A percentile compares a stretch with the other conserved stretches of the same genome.
Evolutionary conservation across 2,329 filamentous ascomycete species (phyloP).

Genomic region (Pseudopithomyces maydicus): DNA sequence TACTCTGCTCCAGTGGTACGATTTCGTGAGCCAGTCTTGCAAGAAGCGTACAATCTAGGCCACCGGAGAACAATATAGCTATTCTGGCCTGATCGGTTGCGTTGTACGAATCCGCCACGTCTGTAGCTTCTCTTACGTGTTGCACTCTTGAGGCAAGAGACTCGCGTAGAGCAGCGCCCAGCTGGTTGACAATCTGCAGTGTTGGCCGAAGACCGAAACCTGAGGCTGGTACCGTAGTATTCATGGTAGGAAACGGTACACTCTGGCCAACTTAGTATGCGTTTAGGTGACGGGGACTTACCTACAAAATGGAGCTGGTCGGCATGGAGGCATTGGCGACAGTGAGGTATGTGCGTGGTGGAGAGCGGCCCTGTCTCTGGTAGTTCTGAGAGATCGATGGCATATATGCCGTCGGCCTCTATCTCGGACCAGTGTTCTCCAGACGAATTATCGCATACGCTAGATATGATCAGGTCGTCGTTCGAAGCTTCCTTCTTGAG

Average conservation of each 20-base stretch:
- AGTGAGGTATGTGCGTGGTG: conserved; percentile 29
- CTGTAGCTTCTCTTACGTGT: conserved; percentile 34
- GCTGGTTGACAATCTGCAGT: conserved; percentile 56
- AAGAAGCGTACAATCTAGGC: conserved; percentile 88
- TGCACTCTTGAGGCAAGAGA: conserved; percentile 66
- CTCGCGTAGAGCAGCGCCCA: conserved; percentile 61
- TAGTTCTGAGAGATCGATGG: conserved; percentile 58
- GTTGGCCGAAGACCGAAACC: conserved; percentile 35
- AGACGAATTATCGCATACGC: conserved; percentile 44
- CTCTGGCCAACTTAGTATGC: conserved; percentile 37
- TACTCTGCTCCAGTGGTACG: conserved; percentile 67
- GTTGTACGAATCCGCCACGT: not conserved
- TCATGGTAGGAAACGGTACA: conserved; percentile 53
- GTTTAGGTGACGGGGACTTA: conserved; percentile 22
- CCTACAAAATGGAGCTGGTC: conserved; percentile 37
- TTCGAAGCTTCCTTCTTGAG: conserved; percentile 61
- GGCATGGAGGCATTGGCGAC: conserved; percentile 14
- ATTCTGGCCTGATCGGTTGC: conserved; percentile 55
- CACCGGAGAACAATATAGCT: conserved; percentile 90
- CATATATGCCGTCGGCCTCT: conserved; percentile 81
- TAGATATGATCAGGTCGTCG: conserved; percentile 41
- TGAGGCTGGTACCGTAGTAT: conserved; percentile 38
- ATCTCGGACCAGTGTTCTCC: conserved; percentile 73
- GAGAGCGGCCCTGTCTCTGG: conserved; percentile 5
- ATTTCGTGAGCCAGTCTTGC: conserved; percentile 81